Evolutionary conservation across 2,329 filamentous ascomycete genomes (phyloP).

Genomic region (Cytospora piceae): DNA sequence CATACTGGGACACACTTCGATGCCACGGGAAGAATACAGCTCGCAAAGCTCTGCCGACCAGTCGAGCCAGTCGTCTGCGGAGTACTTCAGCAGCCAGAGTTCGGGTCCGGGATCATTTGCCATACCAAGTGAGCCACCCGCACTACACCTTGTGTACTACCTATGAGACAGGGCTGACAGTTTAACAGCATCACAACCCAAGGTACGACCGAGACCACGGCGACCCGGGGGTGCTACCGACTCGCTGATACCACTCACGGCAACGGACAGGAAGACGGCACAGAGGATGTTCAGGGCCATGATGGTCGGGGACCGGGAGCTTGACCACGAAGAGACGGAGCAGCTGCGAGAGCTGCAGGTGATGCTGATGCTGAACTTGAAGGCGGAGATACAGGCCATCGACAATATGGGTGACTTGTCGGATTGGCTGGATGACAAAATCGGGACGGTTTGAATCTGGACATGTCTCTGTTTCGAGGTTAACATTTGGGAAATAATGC

Average conservation of each 20-base stretch:
- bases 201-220: neutral
- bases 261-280: slow-evolving; percentile 62
- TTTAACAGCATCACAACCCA: slow-evolving; percentile 6
- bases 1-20: slow-evolving; percentile 35
- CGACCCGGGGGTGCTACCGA: slow-evolving; percentile 24
- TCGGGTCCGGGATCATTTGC: slow-evolving; percentile 26
- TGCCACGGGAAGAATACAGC: neutral
- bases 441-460: slow-evolving; percentile 34
- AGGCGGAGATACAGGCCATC: slow-evolving; percentile 77
- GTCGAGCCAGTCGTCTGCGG: slow-evolving; percentile 28
- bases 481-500: too few species aligned
- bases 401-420: slow-evolving; percentile 58
- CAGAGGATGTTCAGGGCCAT: slow-evolving; percentile 54
- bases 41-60: slow-evolving; percentile 14
- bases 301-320: slow-evolving; percentile 32
- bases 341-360: slow-evolving; percentile 64
- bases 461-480: neutral
- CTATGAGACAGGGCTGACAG: neutral
- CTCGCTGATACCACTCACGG: slow-evolving; percentile 48
- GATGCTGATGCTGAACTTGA: slow-evolving; percentile 75
- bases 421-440: slow-evolving; percentile 52
- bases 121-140: slow-evolving; percentile 23
- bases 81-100: slow-evolving; percentile 28
- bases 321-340: slow-evolving; percentile 41
- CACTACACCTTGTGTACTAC: neutral